Base-by-base conservation (phyloP, 1,284 basidiomycete species). In the Moniliophthora roreri region DNA sequence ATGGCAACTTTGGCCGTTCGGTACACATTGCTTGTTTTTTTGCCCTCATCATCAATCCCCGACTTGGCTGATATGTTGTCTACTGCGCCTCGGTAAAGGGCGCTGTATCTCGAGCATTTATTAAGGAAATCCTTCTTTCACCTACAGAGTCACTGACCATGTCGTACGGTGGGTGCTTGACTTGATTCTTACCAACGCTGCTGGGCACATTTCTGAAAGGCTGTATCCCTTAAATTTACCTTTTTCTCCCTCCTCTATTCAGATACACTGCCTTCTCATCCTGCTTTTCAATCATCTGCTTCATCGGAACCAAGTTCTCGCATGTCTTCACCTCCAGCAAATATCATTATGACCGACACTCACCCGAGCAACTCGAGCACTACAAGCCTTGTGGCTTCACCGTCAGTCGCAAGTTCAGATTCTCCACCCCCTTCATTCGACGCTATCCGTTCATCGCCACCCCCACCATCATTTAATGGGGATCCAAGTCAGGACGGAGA, bases 351-450 rank as follows among this genome's bases (percentile, higher is more conserved):
- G 60, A 44, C 60, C 35, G 49, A 58, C 23, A 39, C 46, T 38
- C 39, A 28, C 23, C 48, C 54, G 15, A 46, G 47, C 45, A 53
- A 47, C 57, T 59, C 61, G 11, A 62, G 55, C 48, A 35, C 57
- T 28, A 38, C 59, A 15, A 64, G 55, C 38, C 58, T 55, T 35
- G 26, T 59, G 26, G 28, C 58, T 24, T 26, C 50, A 11, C 28
- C 40, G 23, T 51, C 50, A 35, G 24, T 16, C 11, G 44, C 38
- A 26, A 24, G 36, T 23, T 57, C 56, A 11, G 56, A 52, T 23
- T 53, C 59, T 16, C 48, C 57, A 45, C 54, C 55, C 46, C 59
- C 60, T 8, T 61, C 59, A 41, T 52, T 58, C 39, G 38, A 57
- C 47, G 53, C 52, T 23, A 50, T 56, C 32, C 48, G 52, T 40